Conservation (phyloP, 805 yeast species). For the Aciculoconidium aculeatum region DNA sequence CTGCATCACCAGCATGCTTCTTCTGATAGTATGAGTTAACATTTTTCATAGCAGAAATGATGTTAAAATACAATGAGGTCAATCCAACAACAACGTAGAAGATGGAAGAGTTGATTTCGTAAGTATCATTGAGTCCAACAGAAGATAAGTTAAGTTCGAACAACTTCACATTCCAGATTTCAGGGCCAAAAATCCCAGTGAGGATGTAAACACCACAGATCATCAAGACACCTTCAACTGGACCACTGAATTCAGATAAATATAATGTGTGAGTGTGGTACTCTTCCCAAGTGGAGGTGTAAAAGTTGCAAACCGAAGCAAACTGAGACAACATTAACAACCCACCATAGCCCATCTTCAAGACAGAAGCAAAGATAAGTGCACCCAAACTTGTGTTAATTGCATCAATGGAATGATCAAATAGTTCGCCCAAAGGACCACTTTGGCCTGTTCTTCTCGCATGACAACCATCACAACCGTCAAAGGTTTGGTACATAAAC, state of each 20-base stretch:
- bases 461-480: conserved; percentile 93
- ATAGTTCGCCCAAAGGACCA: conserved; percentile 90
- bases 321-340: conserved; percentile 58
- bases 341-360: conserved; percentile 69
- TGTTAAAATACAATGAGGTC: conserved; percentile 56
- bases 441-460: conserved; percentile 94
- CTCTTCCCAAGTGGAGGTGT: conserved; percentile 93
- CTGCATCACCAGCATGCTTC: conserved; percentile 13
- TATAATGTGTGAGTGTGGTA: conserved; percentile 81
- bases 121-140: conserved; percentile 19
- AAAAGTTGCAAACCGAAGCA: conserved; percentile 75
- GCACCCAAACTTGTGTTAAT: conserved; percentile 76
- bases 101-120: conserved; percentile 34
- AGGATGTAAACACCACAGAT: conserved; percentile 47
- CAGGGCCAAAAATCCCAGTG: conserved; percentile 69
- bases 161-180: conserved; percentile 51
- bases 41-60: conserved; percentile 59
- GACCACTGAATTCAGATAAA: conserved; percentile 80
- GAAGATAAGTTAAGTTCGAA: conserved; percentile 34
- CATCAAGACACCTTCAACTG: conserved; percentile 87
- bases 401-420: conserved; percentile 80
- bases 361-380: conserved; percentile 67
- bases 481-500: conserved; percentile 90
- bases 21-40: conserved; percentile 44
- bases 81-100: conserved; percentile 48